These are phyloP conservation scores for Teratosphaeriaceae sp. DNA, from an alignment of 2,329 filamentous ascomycete species.

Conservation along the genomic window DNA sequence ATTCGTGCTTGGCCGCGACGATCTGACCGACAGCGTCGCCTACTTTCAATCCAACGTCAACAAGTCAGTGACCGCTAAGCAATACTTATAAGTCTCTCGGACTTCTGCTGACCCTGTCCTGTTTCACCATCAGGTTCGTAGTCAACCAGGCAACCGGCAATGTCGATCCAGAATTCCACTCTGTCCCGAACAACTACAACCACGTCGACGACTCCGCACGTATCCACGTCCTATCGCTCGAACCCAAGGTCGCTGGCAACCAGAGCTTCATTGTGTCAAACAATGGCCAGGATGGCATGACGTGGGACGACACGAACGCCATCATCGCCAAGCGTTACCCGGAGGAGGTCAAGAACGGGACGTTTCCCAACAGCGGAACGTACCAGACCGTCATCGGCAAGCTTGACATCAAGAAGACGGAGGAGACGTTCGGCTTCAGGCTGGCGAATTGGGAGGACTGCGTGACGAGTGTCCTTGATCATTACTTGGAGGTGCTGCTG, in stretches of 20 bases:
- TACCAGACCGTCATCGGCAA: not conserved
- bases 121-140: too few species aligned
- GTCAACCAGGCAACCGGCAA: too few species aligned
- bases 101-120: too few species aligned
- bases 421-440: slow-evolving; percentile 9
- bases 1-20: slow-evolving; percentile 21
- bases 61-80: not conserved
- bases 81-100: too few species aligned
- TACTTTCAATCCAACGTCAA: too few species aligned
- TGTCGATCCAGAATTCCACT: too few species aligned
- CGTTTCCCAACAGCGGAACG: slow-evolving; percentile 11
- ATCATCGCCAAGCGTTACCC: slow-evolving; percentile 12
- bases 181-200: slow-evolving; percentile 1
- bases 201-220: slow-evolving; percentile 28
- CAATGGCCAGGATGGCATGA: slow-evolving; percentile 10
- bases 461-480: slow-evolving; percentile 5
- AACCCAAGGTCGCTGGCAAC: slow-evolving; percentile 12
- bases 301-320: slow-evolving; percentile 14
- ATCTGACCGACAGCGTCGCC: too few species aligned
- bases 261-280: slow-evolving; percentile 16
- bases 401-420: slow-evolving; percentile 13
- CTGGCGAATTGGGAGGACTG: slow-evolving; percentile 1
- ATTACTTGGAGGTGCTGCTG: not conserved
- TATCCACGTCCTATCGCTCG: slow-evolving; percentile 25
- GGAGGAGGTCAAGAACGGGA: slow-evolving; percentile 9